Base-by-base conservation (phyloP, 495 filamentous ascomycete genomes). In the Penicillium coffeae region DNA sequence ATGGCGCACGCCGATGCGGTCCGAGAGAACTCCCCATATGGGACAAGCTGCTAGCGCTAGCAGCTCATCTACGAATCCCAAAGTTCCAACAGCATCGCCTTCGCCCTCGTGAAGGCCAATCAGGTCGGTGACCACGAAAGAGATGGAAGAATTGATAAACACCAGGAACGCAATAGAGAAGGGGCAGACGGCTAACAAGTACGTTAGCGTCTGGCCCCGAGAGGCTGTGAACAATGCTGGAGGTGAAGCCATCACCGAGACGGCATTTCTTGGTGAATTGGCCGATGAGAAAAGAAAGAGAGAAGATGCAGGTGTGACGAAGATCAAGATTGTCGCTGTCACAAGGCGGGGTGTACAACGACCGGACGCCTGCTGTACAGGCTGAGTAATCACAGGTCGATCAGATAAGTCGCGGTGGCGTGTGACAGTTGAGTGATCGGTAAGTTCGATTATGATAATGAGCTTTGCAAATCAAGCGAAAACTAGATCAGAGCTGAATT, bases 101-200 rank as follows among this genome's bases (percentile, higher is more conserved):
- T 96, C 88, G 42, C 81, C 79, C 38, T 82, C 65, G 56, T 79
- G 80, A 33, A 89, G 72, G 38, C 88, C 88, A 46, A 99, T 82
- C 32, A 95, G 74, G 65, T 95, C 87, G 7, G 90, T 95, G 52
- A 97, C 86, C 42, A 97, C 89, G 68, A 97, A 99, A 25, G 89
- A 92, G 47, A 97, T 74, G 57, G 86, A 86, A 55, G 86, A 86
- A 71, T 97, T 99, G 55, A 99, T 84, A 74, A 96, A 99, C 40
- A 99, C 93, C 45, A 99, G 82, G 72, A 97, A 95, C 27, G 88
- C 86, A 58, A 99, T 99, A 55, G 87, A 92, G 74, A 96, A 96
- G 19, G 96, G 85, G 41, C 89, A 90, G 53, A 97, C 88, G 48
- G 83, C 88, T 38, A 93, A 71, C 22, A 99, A 79, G 63, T 99